Evolutionary conservation across 768 basidiomycete genomes (phyloP), one percentile per base, ranked within the genome.

Genomic region (Mycena sanguinolenta): DNA sequence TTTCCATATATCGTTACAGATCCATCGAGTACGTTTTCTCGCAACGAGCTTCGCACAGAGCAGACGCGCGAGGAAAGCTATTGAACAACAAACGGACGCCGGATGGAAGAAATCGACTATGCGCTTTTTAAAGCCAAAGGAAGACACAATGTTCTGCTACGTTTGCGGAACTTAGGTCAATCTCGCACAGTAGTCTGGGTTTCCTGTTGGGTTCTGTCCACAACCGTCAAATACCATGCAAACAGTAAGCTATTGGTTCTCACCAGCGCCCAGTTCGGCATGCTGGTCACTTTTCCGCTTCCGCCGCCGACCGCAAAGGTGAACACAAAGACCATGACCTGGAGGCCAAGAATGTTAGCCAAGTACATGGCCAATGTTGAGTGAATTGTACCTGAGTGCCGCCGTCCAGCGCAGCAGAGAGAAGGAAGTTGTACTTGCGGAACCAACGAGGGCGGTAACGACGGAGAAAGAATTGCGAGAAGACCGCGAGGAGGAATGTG

Each of bases 261-360:
- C 63, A 84, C 82, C 77, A 84, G 72, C 13, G 82, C 83, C 84
- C 84, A 84, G 39, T 53, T 76, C 2, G 84, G 84, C 70, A 84
- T 78, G 19, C 77, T 72, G 7, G 72, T 62, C 17, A 82, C 83
- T 39, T 72, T 81, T 0, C 84, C 84, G 49, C 84, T 83, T 4
- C 83, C 84, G 1, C 84, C 85, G 30, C 82, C 84, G 86, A 90
- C 86, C 0, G 87, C 73, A 79, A 87, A 76, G 1, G 88, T 86
- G 17, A 85, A 79, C 17, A 88, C 79, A 76, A 87, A 87, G 30
- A 86, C 82, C 88, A 89, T 89, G 19, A 89, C 86, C 77, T 88
- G 70, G 79, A 17, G 65, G 85, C 73, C 68, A 85, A 81, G 12
- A 80, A 78, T 74, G 83, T 80, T n/a, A 82, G 84, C 9, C 19